These are phyloP conservation scores for Pyrus communis DNA, from an alignment of 306 rosid species.

Conservation along the genomic window DNA sequence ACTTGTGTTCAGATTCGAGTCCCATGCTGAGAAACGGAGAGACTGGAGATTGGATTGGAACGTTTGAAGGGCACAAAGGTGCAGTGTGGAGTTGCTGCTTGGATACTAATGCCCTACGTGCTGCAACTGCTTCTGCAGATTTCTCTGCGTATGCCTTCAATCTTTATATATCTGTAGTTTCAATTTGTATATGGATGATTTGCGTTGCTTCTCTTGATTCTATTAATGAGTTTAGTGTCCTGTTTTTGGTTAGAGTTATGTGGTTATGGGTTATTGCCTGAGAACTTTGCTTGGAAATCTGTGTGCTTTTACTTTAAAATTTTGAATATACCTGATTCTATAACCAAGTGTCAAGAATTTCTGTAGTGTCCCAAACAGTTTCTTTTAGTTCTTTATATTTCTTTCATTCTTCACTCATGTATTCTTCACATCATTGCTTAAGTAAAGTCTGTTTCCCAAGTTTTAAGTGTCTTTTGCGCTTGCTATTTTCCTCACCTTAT, in stretches of 20 bases:
- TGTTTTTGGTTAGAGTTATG: not conserved
- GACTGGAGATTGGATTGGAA: slow-evolving; percentile 99
- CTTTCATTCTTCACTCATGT: not conserved
- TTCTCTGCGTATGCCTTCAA: slow-evolving; percentile 66
- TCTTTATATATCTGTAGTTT: not conserved
- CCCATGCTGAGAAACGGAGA: slow-evolving; percentile 99
- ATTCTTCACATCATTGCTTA: not conserved
- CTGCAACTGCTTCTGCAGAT: slow-evolving; percentile 97
- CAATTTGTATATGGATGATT: not conserved
- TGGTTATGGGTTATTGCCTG: not conserved
- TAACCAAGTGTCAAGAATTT: not conserved
- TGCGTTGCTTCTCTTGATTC: not conserved
- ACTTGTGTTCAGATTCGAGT: slow-evolving; percentile 53
- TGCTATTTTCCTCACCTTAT: not conserved
- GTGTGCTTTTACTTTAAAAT: not conserved
- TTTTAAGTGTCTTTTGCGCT: not conserved
- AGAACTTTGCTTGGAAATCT: not conserved
- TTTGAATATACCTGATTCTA: too few relatives aligned
- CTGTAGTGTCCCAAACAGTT: not conserved
- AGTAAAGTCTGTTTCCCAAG: not conserved
- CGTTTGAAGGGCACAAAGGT: slow-evolving; percentile 98
- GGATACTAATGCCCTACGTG: slow-evolving; percentile 90
- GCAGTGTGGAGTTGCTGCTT: slow-evolving; percentile 99
- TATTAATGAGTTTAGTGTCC: not conserved
- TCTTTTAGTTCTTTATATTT: not conserved